These are phyloP conservation scores for Aspergillus sclerotioniger DNA, from an alignment of 495 filamentous ascomycete species.

Conservation along the genomic window DNA sequence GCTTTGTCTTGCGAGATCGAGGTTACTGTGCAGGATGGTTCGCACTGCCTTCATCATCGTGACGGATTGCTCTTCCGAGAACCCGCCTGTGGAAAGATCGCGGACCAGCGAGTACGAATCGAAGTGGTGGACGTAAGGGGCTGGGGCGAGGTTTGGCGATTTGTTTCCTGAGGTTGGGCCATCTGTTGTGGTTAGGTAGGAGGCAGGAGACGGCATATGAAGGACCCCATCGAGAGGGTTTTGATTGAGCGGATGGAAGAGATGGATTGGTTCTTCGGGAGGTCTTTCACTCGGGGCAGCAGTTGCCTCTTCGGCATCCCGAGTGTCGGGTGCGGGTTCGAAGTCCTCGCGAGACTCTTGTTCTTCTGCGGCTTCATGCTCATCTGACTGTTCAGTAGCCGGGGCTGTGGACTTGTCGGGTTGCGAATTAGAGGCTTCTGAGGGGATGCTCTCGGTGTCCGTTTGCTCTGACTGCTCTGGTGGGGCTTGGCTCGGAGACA, in stretches of 20 bases:
- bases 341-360: constrained; percentile 24
- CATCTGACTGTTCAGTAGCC: constrained; percentile 17
- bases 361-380: constrained; percentile 16
- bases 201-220: constrained; percentile 52
- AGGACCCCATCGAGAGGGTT: constrained; percentile 67
- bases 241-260: constrained; percentile 18
- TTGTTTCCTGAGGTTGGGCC: constrained; percentile 40
- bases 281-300: constrained; percentile 23
- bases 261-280: constrained; percentile 25
- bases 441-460: not conserved
- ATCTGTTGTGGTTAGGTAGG: constrained; percentile 31
- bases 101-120: constrained; percentile 87
- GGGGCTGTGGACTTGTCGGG: constrained; percentile 14
- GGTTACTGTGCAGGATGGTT: constrained; percentile 68
- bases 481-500: constrained; percentile 12
- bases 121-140: constrained; percentile 91
- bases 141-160: constrained; percentile 65
- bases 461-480: constrained; percentile 16
- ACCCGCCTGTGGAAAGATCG: constrained; percentile 67
- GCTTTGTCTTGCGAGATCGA: constrained; percentile 71
- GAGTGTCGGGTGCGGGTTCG: constrained; percentile 11
- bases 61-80: constrained; percentile 65
- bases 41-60: constrained; percentile 88
- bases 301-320: constrained; percentile 16
- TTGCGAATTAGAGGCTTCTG: not conserved